Evolutionary conservation across 805 yeast species (phyloP).

Genomic region (Saturnispora sanitii): DNA sequence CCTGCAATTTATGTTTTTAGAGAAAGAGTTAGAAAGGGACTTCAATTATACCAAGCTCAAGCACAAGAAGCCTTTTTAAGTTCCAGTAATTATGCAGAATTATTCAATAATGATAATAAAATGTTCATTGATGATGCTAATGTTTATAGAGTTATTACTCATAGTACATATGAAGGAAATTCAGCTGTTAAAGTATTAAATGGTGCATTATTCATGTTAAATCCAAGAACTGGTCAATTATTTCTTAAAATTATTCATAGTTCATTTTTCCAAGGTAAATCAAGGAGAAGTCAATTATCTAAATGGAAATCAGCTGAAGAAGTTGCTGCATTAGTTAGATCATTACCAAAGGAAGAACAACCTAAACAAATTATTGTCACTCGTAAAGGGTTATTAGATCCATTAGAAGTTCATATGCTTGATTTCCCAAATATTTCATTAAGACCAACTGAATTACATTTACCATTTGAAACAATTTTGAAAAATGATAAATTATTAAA

Average conservation of each 20-base stretch:
- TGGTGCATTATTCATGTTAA: constrained; percentile 83
- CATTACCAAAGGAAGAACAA: constrained; percentile 87
- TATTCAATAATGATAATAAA: constrained; percentile 75
- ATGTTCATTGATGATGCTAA: constrained; percentile 88
- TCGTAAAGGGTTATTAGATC: constrained; percentile 85
- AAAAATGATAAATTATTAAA: constrained; percentile 72
- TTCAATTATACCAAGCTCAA: constrained; percentile 87
- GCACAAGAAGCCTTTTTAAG: constrained; percentile 87
- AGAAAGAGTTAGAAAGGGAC: constrained; percentile 88
- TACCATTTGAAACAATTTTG: constrained; percentile 85
- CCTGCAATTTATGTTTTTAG: constrained; percentile 87
- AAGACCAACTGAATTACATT: constrained; percentile 76
- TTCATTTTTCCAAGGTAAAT: constrained; percentile 95
- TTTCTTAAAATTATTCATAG: constrained; percentile 86
- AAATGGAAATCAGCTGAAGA: constrained; percentile 99
- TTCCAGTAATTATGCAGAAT: constrained; percentile 81
- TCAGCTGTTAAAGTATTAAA: constrained; percentile 85
- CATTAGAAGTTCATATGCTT: constrained; percentile 91
- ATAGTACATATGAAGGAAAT: constrained; percentile 87
- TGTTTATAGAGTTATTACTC: constrained; percentile 87
- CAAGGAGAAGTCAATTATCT: constrained; percentile 82
- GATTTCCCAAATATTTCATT: constrained; percentile 91
- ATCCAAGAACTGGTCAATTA: constrained; percentile 85
- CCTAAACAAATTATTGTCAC: constrained; percentile 89
- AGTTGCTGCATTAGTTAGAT: constrained; percentile 80